phyloP scores from a whole-genome alignment of 352 stramenopile species.

The Phytophthora uliginosa region DNA sequence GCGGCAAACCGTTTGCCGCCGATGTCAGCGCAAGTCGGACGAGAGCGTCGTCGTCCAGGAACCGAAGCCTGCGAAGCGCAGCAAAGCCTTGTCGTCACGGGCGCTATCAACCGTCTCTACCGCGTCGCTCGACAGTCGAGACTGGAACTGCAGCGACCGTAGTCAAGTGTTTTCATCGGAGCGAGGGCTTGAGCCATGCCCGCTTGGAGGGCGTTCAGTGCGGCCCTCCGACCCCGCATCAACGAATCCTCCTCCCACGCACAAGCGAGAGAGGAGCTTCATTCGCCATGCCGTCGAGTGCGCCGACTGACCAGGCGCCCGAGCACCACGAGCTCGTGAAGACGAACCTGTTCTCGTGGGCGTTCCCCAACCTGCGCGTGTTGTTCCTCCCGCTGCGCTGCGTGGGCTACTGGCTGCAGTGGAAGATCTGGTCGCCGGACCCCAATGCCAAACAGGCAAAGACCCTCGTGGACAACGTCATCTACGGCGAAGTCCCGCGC shows the following conservation, averaged over 20 bases:
- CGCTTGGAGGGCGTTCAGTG: not conserved
- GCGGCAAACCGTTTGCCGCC: conserved; percentile 30
- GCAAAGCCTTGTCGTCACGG: not conserved
- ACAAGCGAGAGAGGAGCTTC: not conserved
- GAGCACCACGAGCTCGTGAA: conserved; percentile 12
- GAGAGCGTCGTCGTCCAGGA: conserved; percentile 13
- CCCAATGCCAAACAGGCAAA: conserved; percentile 10
- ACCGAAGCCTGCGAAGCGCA: conserved; percentile 1
- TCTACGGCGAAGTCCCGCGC: conserved; percentile 63
- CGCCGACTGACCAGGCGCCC: not conserved
- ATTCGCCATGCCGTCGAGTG: not conserved
- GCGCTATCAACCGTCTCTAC: conserved; percentile 22
- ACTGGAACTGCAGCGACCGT: conserved; percentile 11
- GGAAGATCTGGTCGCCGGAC: conserved; percentile 21
- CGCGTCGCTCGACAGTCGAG: conserved; percentile 11
- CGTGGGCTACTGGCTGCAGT: conserved; percentile 32
- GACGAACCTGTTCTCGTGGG: conserved; percentile 23
- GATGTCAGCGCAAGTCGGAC: conserved; percentile 30
- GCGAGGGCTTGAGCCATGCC: not conserved
- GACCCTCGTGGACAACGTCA: conserved; percentile 25
- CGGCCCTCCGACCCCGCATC: not conserved
- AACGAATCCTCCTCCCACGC: not conserved
- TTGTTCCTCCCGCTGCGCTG: conserved; percentile 35
- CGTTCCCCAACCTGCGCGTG: conserved; percentile 27
- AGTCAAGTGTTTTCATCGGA: conserved; percentile 16